Percentiles rank a stretch among this genome's conserved stretches.
phyloP scores from a whole-genome alignment of 164 flowering plant species.

The Annona squamosa region DNA sequence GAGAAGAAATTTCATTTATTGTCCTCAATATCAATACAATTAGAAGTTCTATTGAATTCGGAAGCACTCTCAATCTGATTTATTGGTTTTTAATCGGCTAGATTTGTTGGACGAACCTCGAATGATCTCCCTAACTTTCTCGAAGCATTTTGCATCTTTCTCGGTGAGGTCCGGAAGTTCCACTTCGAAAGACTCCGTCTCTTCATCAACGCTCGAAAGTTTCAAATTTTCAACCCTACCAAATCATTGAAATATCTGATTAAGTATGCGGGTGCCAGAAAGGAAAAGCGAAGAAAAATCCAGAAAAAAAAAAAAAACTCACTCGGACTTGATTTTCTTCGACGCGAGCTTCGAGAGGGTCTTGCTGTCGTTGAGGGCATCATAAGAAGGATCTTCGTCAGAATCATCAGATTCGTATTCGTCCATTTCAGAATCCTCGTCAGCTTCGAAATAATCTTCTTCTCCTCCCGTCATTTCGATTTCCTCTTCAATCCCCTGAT shows the following conservation, averaged over 20 bases:
- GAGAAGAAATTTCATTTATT: background rate
- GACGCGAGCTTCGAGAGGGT: constrained; percentile 44
- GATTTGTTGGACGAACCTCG: constrained; percentile 27
- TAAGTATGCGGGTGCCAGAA: background rate
- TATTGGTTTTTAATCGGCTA: background rate
- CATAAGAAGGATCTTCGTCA: constrained; percentile 44
- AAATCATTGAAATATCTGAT: constrained; percentile 1
- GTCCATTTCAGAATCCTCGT: constrained; percentile 21
- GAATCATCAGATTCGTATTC: constrained; percentile 30
- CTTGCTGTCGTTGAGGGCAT: constrained; percentile 37
- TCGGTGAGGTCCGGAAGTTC: constrained; percentile 29
- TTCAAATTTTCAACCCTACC: constrained; percentile 12
- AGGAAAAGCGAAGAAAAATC: background rate
- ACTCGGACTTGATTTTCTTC: constrained; percentile 21
- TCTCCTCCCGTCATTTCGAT: background rate
- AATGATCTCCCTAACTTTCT: constrained; percentile 35
- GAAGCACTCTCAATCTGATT: background rate
- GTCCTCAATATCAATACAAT: background rate
- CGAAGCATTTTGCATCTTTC: constrained; percentile 35
- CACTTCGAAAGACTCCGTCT: constrained; percentile 19
- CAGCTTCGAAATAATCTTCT: constrained; percentile 9
- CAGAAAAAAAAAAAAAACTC: constrained; percentile 5
- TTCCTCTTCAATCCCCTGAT: background rate
- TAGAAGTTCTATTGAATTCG: background rate
- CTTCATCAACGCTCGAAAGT: constrained; percentile 18